A percentile compares a stretch with the other conserved stretches of the same genome.
Conservation (phyloP, 139 green algal genomes). For the Micractinium sp. region DNA sequence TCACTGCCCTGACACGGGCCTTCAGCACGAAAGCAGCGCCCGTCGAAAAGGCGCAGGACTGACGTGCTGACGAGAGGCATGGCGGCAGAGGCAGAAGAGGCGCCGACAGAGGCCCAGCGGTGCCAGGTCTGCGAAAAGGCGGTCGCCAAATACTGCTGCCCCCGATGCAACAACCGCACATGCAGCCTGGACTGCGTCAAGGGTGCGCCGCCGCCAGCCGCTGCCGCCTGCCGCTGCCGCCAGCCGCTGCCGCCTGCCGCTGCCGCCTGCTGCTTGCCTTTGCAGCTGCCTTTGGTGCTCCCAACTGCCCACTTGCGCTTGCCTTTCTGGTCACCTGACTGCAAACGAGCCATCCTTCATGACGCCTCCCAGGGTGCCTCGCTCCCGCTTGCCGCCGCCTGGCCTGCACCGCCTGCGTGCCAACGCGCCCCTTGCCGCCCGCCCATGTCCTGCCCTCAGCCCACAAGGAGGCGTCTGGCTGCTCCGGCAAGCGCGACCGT, state of each 20-base stretch:
- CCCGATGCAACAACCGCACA: constrained; percentile 38
- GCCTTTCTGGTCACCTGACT: background rate
- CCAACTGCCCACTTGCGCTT: background rate
- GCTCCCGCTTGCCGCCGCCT: background rate
- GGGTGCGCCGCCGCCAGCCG: background rate
- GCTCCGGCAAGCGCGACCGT: constrained; percentile 54
- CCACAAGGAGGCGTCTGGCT: constrained; percentile 48
- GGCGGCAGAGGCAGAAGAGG: background rate
- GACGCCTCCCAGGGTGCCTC: too few relatives aligned
- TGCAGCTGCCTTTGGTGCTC: background rate
- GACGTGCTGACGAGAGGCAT: background rate
- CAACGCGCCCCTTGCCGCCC: background rate
- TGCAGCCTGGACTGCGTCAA: constrained; percentile 63
- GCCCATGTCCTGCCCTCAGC: constrained; percentile 1
- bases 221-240: too few relatives aligned
- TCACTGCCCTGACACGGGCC: background rate
- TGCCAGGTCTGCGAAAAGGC: constrained; percentile 35
- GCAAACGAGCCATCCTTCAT: too few relatives aligned
- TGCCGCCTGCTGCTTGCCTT: background rate
- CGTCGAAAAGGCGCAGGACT: background rate
- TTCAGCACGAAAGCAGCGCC: background rate
- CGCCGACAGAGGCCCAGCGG: background rate
- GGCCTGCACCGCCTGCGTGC: background rate
- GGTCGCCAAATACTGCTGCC: constrained; percentile 44
- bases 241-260: background rate